Base-by-base conservation (phyloP, 352 stramenopile species). In the Aphanomyces invadans region DNA sequence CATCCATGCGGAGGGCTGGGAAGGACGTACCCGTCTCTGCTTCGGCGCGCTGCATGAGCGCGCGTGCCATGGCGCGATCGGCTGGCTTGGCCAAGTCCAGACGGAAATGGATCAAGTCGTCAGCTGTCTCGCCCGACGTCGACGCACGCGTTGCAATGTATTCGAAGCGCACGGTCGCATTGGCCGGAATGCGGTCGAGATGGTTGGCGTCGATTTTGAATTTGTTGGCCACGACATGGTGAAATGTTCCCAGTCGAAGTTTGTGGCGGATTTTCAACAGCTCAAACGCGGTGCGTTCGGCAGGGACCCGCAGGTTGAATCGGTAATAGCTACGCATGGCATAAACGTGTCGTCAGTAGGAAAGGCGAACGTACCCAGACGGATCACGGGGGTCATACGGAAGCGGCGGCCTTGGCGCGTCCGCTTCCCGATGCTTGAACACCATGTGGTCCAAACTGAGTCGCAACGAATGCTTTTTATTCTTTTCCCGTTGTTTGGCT, bases 71-170 rank as follows among this genome's bases (percentile, higher is more conserved):
- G 19, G 60, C 49, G 3, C 60, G 60, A 28, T 67, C 60, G 25
- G 17, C 26, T 11, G 42, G 17, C 15, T 44, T 29, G 31, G 46
- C 32, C 4, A 67, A 28, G 21, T 67, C 60, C 17, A 67, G 60
- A 17, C 60, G 60, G 32, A 67, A 67, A 44, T 67, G 60, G 17
- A 67, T 51, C 49, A 31, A 25, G 17, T 67, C 60, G 25, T 29
- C 9, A 44, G 21, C 19, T 44, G 28, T 15, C 9, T 12, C 31
- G 31, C 42, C 5, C 48, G 19, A 5, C 7, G 60, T 7, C 36
- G 36, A 15, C 29, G n/a, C n/a, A n/a, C n/a, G n/a, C 28, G 21
- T 29, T 19, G 38, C 28, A 4, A 67, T 44, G 54, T 48, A 67
- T 12, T 67, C 46, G 17, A 67, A 57, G 3, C 48, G 60, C 2